phyloP scores from a whole-genome alignment of 2,329 filamentous ascomycete species.

The Paecilomyces variotii region DNA sequence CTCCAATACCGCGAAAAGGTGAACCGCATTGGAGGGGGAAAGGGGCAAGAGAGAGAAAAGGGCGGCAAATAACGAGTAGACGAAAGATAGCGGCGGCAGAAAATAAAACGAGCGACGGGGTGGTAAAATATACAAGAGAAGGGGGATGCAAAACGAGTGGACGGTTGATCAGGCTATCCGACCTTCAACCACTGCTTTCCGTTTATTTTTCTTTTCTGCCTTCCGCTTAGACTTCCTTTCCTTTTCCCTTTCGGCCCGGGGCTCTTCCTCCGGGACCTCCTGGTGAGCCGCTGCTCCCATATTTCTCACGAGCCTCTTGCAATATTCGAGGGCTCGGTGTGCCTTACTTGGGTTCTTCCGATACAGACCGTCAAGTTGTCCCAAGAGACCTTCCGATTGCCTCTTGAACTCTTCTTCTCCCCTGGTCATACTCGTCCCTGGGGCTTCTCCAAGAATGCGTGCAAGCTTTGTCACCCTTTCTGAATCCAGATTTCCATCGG shows the following conservation, averaged over 20 bases:
- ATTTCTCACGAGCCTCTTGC: background rate
- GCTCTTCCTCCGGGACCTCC: too few species aligned
- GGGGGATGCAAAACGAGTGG: background rate
- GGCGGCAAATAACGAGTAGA: background rate
- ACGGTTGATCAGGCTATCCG: background rate
- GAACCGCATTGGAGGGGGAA: background rate
- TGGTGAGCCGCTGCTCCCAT: background rate
- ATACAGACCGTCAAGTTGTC: background rate
- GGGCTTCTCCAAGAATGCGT: background rate
- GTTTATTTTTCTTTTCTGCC: background rate
- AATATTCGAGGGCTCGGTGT: background rate
- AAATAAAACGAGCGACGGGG: background rate
- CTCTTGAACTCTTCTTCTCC: background rate
- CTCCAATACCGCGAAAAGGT: background rate
- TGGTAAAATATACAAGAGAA: background rate
- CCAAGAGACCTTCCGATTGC: background rate
- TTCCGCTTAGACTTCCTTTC: background rate
- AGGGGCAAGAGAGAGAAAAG: background rate
- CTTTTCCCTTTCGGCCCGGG: too few species aligned
- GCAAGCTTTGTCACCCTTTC: background rate
- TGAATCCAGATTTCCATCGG: background rate
- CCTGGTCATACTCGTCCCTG: background rate
- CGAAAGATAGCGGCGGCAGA: background rate
- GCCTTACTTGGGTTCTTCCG: background rate
- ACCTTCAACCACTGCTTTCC: background rate